Evolutionary conservation across 352 stramenopile genomes (phyloP).

Genomic region (Phytopythium litorale): DNA sequence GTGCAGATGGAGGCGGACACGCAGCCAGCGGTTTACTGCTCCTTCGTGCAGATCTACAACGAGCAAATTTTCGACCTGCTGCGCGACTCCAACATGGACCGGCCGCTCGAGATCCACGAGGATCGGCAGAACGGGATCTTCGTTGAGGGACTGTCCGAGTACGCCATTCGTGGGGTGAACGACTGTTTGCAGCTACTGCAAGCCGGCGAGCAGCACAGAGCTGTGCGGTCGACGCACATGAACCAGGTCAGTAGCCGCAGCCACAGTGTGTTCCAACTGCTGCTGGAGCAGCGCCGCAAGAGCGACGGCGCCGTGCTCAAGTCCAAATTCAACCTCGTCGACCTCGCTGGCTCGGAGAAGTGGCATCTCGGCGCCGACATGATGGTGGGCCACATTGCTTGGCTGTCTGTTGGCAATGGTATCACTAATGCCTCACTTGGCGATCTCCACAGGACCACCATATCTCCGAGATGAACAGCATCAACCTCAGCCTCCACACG

Average conservation of each 20-base stretch:
- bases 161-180: constrained; percentile 77
- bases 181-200: constrained; percentile 87
- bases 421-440: not conserved
- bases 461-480: constrained; percentile 93
- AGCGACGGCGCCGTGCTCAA: constrained; percentile 67
- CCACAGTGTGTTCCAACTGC: constrained; percentile 88
- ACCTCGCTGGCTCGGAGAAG: constrained; percentile 92
- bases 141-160: constrained; percentile 90
- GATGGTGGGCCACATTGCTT: constrained; percentile 25
- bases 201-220: constrained; percentile 80
- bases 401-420: not conserved
- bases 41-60: constrained; percentile 92
- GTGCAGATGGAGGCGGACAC: constrained; percentile 52
- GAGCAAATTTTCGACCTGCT: constrained; percentile 90
- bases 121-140: constrained; percentile 86
- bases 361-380: constrained; percentile 88
- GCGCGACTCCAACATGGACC: constrained; percentile 72
- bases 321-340: constrained; percentile 95
- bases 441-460: constrained; percentile 45
- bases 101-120: constrained; percentile 82
- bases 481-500: constrained; percentile 92
- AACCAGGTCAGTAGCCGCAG: constrained; percentile 89
- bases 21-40: constrained; percentile 64
- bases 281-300: constrained; percentile 71
- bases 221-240: constrained; percentile 89